phyloP scores from a whole-genome alignment of 2,329 filamentous ascomycete genomes.

The Phialophora tarda region DNA sequence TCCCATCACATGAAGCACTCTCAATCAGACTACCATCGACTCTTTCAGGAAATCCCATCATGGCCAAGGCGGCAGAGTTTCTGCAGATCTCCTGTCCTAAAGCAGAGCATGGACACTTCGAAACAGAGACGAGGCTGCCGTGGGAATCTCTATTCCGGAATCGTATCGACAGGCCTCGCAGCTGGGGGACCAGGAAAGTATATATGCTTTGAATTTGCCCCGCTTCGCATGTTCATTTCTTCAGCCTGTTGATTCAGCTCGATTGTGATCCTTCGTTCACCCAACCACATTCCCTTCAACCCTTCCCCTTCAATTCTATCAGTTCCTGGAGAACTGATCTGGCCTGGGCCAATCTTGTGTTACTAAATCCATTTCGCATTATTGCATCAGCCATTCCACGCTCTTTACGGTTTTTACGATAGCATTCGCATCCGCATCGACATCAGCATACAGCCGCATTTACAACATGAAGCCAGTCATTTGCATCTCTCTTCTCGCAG shows the following conservation, averaged over 20 bases:
- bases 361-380: slow-evolving; percentile 9
- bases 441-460: background rate
- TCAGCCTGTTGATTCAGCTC: slow-evolving; percentile 21
- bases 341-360: slow-evolving; percentile 21
- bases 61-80: background rate
- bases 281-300: background rate
- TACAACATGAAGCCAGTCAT: slow-evolving; percentile 28
- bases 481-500: slow-evolving; percentile 25
- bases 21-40: background rate
- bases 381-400: slow-evolving; percentile 4
- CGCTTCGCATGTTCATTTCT: background rate
- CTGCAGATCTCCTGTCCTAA: background rate
- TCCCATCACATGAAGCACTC: background rate
- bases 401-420: slow-evolving; percentile 21
- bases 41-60: background rate
- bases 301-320: slow-evolving; percentile 18
- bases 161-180: background rate
- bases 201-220: slow-evolving; percentile 1
- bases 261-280: slow-evolving; percentile 13
- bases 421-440: slow-evolving; percentile 1
- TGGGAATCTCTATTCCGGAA: background rate
- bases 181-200: background rate
- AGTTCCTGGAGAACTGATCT: slow-evolving; percentile 33
- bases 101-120: background rate
- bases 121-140: background rate